phyloP scores from a whole-genome alignment of 2,329 filamentous ascomycete species.

The Verticillium nubilum region DNA sequence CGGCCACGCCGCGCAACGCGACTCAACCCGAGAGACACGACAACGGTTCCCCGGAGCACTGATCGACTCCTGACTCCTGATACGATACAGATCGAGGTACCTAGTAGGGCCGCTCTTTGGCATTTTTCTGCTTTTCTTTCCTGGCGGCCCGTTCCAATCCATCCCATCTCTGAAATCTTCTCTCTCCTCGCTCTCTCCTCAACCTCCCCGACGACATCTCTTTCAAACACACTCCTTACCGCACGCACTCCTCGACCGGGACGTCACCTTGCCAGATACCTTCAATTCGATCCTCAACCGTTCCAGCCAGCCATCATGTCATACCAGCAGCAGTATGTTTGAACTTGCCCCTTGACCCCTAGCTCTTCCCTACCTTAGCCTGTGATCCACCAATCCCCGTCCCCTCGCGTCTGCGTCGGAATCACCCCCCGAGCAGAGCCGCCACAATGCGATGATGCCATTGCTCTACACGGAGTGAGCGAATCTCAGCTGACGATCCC shows the following conservation, averaged over 20 bases:
- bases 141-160: not conserved
- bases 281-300: not conserved
- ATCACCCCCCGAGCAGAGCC: not conserved
- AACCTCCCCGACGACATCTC: not conserved
- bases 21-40: not conserved
- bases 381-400: not conserved
- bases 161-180: not conserved
- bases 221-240: not conserved
- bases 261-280: not conserved
- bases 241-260: not conserved
- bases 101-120: not conserved
- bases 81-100: not conserved
- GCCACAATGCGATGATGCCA: not conserved
- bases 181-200: not conserved
- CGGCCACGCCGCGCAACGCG: not conserved
- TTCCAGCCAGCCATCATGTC: not conserved
- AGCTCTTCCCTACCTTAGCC: not conserved
- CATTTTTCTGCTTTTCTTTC: not conserved
- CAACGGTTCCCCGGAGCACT: not conserved
- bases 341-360: not conserved
- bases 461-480: not conserved
- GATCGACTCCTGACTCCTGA: not conserved
- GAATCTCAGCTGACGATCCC: not conserved
- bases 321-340: conserved; percentile 3
- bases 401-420: not conserved